Base-by-base conservation (phyloP, 139 green algal species). In the Auxenochlorella protothecoides region DNA sequence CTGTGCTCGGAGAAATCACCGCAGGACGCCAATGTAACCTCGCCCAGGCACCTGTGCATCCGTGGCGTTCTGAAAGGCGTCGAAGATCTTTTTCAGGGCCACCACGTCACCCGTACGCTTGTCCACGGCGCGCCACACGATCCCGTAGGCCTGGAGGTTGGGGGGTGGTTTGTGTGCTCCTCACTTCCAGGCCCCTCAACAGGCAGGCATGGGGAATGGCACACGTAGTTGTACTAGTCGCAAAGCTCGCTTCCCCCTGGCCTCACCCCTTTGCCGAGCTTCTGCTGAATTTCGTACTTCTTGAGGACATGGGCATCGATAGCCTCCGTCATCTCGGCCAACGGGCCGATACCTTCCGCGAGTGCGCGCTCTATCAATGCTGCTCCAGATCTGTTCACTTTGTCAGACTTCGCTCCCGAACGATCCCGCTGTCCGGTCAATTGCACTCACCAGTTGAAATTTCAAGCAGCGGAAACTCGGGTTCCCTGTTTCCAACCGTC, bases 81-180 rank as follows among this genome's bases (percentile, higher is more conserved):
- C 93, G 71, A 98, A 98, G 27, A 98, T 97, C 74, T 98, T 98
- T 76, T 98, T 98, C 65, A 98, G 71, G 0, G 93, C 93, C 5
- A 97, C 90, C 0, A 83, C 84, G 56, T 91, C 80, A 4, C 81
- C 69, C 2, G 85, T 96, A 74, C 94, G 96, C 67, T 90, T 90
- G 75, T 97, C 93, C 2, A 96, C 71, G 0, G 94, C 92, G 63
- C 90, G 92, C 95, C 95, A 99, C 0, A 99, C 95, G 14, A 99
- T 94, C 52, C 95, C 95, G 69, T 98, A 99, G 0, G 94, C 94
- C 92, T 97, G 88, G 64, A 80, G 12, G 3, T 10, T 15, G 4
- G n/a, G 14, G 3, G 11, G 3, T 27, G 59, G 59, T 51, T 15
- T 14, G 51, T 14, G n/a, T n/a, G 69, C 14, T 53, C 12, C 13